Evolutionary conservation across 176 grass and related monocot species (phyloP).

Genomic region (Rhynchospora pubera): DNA sequence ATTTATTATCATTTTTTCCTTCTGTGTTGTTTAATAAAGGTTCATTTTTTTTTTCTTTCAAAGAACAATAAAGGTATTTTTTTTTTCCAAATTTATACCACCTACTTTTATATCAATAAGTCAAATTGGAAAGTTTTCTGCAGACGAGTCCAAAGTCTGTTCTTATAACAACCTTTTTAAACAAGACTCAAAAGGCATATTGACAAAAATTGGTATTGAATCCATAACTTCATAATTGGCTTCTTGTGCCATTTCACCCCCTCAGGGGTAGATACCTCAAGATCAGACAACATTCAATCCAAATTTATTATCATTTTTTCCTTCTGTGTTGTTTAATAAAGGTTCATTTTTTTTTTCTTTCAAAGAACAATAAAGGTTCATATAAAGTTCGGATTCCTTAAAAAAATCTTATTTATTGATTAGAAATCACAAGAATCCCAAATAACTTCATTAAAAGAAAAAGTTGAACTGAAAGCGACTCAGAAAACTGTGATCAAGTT

Average conservation of each 20-base stretch:
- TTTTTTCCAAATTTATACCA: no score
- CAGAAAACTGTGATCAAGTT: conserved; percentile 1
- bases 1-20: neutral
- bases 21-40: neutral
- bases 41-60: no score
- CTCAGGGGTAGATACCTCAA: neutral
- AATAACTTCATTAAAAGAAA: neutral
- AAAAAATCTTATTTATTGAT: neutral
- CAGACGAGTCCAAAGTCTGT: neutral
- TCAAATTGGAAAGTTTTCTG: neutral
- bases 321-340: no score
- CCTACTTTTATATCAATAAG: neutral
- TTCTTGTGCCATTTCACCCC: neutral
- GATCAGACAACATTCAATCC: neutral
- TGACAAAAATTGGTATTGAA: neutral
- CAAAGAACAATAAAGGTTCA: neutral
- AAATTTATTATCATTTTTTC: neutral
- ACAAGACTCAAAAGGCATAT: neutral
- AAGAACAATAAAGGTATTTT: no score
- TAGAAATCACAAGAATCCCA: neutral
- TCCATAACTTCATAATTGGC: neutral
- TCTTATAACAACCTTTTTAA: conserved; percentile 13
- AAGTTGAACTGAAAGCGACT: neutral
- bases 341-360: no score
- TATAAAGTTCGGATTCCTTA: neutral